phyloP scores from a whole-genome alignment of 805 yeast species.

The Cyberlindnera veronae region DNA sequence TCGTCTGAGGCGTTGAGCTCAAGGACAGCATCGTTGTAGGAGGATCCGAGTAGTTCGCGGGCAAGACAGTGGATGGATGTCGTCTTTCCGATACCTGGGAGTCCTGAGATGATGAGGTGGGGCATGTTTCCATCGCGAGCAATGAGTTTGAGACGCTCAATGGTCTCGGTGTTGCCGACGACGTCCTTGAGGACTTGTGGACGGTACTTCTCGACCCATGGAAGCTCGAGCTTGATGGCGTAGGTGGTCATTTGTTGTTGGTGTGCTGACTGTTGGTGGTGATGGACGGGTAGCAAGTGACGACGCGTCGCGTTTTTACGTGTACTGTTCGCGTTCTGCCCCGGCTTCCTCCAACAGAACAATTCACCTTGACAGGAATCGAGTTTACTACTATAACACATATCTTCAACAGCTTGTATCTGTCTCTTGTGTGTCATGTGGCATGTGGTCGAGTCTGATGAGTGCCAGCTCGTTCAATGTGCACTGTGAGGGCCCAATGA shows the following conservation, averaged over 20 bases:
- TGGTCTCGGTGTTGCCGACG: slow-evolving; percentile 91
- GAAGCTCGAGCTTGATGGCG: slow-evolving; percentile 26
- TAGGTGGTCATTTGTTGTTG: slow-evolving; percentile 17
- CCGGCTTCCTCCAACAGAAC: no score
- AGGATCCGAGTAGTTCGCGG: slow-evolving; percentile 69
- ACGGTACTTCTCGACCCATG: slow-evolving; percentile 90
- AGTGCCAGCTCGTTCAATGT: no score
- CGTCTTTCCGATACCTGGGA: slow-evolving; percentile 97
- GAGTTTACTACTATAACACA: no score
- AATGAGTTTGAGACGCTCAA: slow-evolving; percentile 76
- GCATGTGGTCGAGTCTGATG: no score
- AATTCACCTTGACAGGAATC: no score
- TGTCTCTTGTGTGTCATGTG: no score
- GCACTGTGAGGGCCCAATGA: no score
- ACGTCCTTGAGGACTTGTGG: slow-evolving; percentile 77
- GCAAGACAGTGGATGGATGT: slow-evolving; percentile 92
- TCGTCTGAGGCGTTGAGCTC: slow-evolving; percentile 97
- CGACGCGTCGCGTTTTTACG: no score
- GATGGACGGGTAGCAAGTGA: no score
- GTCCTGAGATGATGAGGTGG: slow-evolving; percentile 89
- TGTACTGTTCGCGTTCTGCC: no score
- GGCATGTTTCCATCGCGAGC: slow-evolving; percentile 96
- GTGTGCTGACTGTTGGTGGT: no score
- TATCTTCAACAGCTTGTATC: no score
- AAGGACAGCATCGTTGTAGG: slow-evolving; percentile 75